Base-by-base conservation (phyloP, 768 basidiomycete genomes). In the Chalciporus pseudorubinellus region DNA sequence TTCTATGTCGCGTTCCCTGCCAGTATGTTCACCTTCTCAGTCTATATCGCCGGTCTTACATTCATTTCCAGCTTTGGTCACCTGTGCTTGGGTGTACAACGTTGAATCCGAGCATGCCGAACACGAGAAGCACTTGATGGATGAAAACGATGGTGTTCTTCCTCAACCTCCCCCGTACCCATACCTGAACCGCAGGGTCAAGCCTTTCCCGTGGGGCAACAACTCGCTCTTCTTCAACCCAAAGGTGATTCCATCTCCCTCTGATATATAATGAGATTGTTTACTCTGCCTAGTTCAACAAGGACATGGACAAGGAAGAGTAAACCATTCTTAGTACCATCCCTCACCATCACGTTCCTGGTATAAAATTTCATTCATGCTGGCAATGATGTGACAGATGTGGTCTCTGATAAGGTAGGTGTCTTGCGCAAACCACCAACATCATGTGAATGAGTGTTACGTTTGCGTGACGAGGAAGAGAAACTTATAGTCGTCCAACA, bases 171-270 rank as follows among this genome's bases (percentile, higher is more conserved):
- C 90, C 39, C 72, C 72, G n/a, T 93, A 83, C 62, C 81, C 89
- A 39, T 89, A 85, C 74, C 61, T 93, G 70, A 91, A 92, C 74
- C 80, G 75, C 61, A 77, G 91, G 53, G 67, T 67, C 52, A 90
- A 89, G 69, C 87, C 90, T 36, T 93, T 79, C 78, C 91, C 91
- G 18, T 93, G 91, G 91, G 91, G 91, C 20, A 70, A 59, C 60
- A 93, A 93, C 80, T 78, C 80, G 13, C 77, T 93, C 16, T 93
- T 93, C 78, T 93, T 79, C 75, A 92, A 90, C 67, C 68, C 82
- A 45, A 75, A 81, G 59, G 90, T 88, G 65, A 41, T 83, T 63
- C n/a, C 44, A 10, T 43, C 18, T 51, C 3, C 34, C 6, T 40
- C n/a, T 4, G 6, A n/a, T 18, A 10, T 21, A 39, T 19, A 36